Evolutionary conservation across 192 early-diverging fungal genomes (phyloP), one percentile per base, ranked within the genome.

Genomic region (Dissophora ornata): DNA sequence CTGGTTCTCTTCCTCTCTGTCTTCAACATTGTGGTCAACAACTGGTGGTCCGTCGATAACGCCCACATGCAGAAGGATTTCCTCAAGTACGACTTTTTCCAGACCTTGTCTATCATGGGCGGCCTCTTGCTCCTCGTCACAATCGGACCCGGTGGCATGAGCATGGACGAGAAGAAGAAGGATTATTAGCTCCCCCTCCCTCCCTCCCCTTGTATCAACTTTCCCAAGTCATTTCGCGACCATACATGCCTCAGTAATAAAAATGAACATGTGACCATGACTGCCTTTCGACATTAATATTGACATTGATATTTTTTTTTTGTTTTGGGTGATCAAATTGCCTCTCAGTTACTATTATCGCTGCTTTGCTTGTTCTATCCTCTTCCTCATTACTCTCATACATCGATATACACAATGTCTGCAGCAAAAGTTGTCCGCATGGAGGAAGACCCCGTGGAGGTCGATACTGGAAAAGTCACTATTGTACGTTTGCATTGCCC

Each of bases 21-120:
- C 56, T 91, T 90, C 75, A 98, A 99, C 79, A 85, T 99, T 41
- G 70, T 94, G 13, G 87, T 98, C 52, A 98, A 99, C 83, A 98
- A 98, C 87, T 99, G 93, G 87, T 98, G 96, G 96, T 87, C 91
- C 4, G 86, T 93, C 42, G 91, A 93, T 71, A 91, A 90, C 58
- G 83, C 83, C 47, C 92, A 92, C 50, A 88, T 90, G 8, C 90
- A 93, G 69, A 83, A 91, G 74, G 95, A 98, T 60, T 98, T 96
- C 80, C 90, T 96, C 64, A 93, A 96, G 75, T 98, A 97, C 79
- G 97, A 98, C 84, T 98, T 98, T 80, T 98, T 97, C 90, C 97
- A 98, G 82, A 98, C 93, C 1, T 82, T 97, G 50, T 94, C 92
- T 13, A 96, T 97, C 84, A 90, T 95, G 88, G 97, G 97, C 52